Base-by-base conservation (phyloP, 768 basidiomycete species). In the Pleurotus ostreatus region DNA sequence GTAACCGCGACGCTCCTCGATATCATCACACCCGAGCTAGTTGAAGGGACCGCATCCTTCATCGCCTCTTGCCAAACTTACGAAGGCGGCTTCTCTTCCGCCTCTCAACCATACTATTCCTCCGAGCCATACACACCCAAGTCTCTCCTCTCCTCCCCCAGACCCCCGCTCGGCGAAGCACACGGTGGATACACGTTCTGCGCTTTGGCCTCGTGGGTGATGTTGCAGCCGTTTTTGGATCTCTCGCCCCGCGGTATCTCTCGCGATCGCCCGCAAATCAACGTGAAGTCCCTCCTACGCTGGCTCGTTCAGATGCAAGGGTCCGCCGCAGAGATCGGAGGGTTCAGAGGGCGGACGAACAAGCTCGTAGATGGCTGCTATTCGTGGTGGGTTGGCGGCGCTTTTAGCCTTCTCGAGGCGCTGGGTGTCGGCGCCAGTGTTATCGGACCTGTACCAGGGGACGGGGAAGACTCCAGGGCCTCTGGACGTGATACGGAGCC, bases 291-390 rank as follows among this genome's bases (percentile, higher is more conserved):
- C 16, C 76, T 95, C 8, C 63, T 92, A 38, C 74, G 95, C 4
- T 98, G 94, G 94, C 78, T 88, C 2, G 85, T 82, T 3, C 76
- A 85, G 44, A 88, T 97, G 86, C 96, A 98, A 66, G 94, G 93
- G 0, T 70, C 73, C 1, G 85, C 85, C 43, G 78, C 81, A 9
- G 96, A 98, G 65, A 76, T 94, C 7, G 96, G 94, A 2, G 97
- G 97, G 2, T 98, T 99, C 72, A 81, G 79, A 55, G 97, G 97
- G 0, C 77, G 97, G 53, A 92, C 93, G 61, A 99, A 98, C 68
- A 99, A 99, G 69, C 80, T 99, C n/a, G 96, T 99, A 0, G 97
- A 99, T 64, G 97, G 96, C 3, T 99, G 97, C 70, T 99, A 99
- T 70, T 87, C 89, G n/a, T 99, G 97, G 97, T 99, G 96, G 97